Percentiles rank a stretch among this genome's conserved stretches.
Conservation (phyloP, 192 early-diverging fungal species). For the Coemansia sp. region DNA sequence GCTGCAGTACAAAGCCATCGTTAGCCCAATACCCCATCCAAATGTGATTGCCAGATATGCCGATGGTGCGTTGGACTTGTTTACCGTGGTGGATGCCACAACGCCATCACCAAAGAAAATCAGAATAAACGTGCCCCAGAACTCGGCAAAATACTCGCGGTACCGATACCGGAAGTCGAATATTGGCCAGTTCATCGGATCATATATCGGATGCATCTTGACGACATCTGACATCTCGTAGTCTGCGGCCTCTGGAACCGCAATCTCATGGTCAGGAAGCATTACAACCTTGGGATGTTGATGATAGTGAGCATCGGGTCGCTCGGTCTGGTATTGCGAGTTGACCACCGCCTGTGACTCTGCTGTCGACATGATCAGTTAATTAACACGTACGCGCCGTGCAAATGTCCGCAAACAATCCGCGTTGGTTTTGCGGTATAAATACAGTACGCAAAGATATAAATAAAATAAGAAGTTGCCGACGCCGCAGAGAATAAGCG, state of each 20-base stretch:
- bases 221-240: constrained; percentile 34
- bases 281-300: constrained; percentile 37
- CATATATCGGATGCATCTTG: constrained; percentile 36
- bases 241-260: constrained; percentile 41
- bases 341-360: constrained; percentile 9
- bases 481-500: not conserved
- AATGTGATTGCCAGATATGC: constrained; percentile 60
- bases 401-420: not conserved
- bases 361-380: constrained; percentile 11
- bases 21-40: constrained; percentile 65
- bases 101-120: constrained; percentile 67
- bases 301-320: constrained; percentile 20
- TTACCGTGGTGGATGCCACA: constrained; percentile 53
- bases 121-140: constrained; percentile 69
- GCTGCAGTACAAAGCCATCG: constrained; percentile 62
- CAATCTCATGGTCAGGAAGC: constrained; percentile 41
- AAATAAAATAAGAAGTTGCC: constrained; percentile 4
- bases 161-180: constrained; percentile 32
- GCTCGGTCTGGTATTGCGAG: constrained; percentile 1
- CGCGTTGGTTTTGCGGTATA: not conserved
- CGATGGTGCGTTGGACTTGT: constrained; percentile 41
- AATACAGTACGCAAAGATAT: constrained; percentile 6
- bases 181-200: constrained; percentile 52
- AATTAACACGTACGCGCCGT: not conserved
- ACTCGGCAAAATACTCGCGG: constrained; percentile 71